Base-by-base conservation (phyloP, 73 alveolate species). In the Tetrahymena elliotti region DNA sequence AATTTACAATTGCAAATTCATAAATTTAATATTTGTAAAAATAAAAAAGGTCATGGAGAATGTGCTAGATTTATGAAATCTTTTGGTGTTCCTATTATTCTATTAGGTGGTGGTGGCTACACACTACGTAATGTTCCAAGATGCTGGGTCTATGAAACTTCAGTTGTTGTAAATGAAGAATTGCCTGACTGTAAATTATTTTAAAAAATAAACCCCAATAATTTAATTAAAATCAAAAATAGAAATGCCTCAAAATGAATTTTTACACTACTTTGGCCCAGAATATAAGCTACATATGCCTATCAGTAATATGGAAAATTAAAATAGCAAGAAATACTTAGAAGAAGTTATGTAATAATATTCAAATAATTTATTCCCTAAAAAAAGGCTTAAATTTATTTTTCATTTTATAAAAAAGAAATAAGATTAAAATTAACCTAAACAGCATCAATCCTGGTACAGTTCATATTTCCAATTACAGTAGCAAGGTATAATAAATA, bases 61-160 rank as follows among this genome's bases (percentile, higher is more conserved):
- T 97, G 99, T 52, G 99, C 98, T 9, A 96, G 97, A 41, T 97
- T 95, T 94, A 97, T 99, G 47, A 98, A 98, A 96, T 94, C 98
- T 39, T 97, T 96, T 38, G 98, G 99, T n/a, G 98, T 98, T 38
- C 99, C 99, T 16, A 84, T 98, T 95, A 92, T 99, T 84, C 94
- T 99, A 33, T 94, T 98, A n/a, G 99, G 99, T 3, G 99, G 99
- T 8, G 99, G 99, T 12, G 99, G 99, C 3, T 99, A 99, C 94
- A 98, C 99, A 18, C 95, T 99, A 35, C 98, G 99, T 84, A 99
- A 99, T 95, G 99, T 99, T 3, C 99, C 99, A 2, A 96, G 99
- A 93, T 98, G 99, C 94, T 99, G 99, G 99, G 97, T 99, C 20
- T 98, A 98, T 96, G 99, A 99, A 96, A 98, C 99, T 10, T 97